These are phyloP conservation scores for Polyplosphaeria fusca DNA, from an alignment of 495 filamentous ascomycete genomes.

Conservation along the genomic window DNA sequence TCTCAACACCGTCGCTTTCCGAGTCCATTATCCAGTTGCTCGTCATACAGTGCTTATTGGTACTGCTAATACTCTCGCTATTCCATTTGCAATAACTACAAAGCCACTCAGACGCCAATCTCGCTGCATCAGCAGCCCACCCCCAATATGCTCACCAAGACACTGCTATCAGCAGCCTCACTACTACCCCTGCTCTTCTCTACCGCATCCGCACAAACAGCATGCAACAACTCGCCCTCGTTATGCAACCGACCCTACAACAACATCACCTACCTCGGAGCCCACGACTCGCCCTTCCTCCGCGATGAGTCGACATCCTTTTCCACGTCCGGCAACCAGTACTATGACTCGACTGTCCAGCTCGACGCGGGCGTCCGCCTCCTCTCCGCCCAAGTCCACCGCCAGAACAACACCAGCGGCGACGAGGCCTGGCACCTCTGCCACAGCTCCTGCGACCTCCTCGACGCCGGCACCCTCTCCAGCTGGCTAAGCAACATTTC, in stretches of 20 bases:
- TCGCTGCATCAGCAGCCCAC: background rate
- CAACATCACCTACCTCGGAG: constrained; percentile 61
- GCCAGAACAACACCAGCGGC: constrained; percentile 18
- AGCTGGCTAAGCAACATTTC: constrained; percentile 39
- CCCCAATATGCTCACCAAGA: constrained; percentile 12
- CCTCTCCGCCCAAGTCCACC: constrained; percentile 41
- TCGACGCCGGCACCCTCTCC: constrained; percentile 38
- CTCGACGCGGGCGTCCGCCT: constrained; percentile 42
- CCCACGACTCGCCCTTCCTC: constrained; percentile 63
- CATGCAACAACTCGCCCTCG: constrained; percentile 61
- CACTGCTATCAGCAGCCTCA: constrained; percentile 7
- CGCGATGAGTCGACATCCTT: constrained; percentile 47
- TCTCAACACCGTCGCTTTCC: too few species aligned
- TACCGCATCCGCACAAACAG: constrained; percentile 28
- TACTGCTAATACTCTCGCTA: background rate
- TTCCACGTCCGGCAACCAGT: constrained; percentile 41
- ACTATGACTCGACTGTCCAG: constrained; percentile 39
- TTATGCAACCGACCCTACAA: constrained; percentile 59
- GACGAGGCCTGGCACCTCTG: constrained; percentile 39
- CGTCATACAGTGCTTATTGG: too few species aligned
- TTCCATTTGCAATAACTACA: too few species aligned
- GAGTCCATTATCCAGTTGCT: too few species aligned
- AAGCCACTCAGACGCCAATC: too few species aligned
- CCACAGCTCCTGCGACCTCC: constrained; percentile 38
- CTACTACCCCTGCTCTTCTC: constrained; percentile 26